phyloP scores from a whole-genome alignment of 208 protist species.

The Leishmania gerbilli region DNA sequence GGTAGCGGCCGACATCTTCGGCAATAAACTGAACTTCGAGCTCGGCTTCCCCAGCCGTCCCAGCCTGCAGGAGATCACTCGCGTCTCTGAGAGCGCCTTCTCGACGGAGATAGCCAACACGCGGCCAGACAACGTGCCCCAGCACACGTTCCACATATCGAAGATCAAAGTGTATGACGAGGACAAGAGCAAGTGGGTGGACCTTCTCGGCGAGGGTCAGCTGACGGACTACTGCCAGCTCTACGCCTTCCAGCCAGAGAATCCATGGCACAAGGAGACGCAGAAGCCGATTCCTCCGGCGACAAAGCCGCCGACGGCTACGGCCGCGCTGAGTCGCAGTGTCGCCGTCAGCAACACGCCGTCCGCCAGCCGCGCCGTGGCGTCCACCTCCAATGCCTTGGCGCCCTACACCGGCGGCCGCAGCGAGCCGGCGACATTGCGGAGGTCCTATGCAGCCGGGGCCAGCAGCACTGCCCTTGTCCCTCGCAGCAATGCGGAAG shows the following conservation, averaged over 20 bases:
- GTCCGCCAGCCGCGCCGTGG: slow-evolving; percentile 20
- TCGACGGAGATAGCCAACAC: slow-evolving; percentile 75
- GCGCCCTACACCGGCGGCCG: slow-evolving; percentile 69
- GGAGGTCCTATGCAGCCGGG: slow-evolving; percentile 33
- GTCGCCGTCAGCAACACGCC: slow-evolving; percentile 12
- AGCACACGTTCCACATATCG: slow-evolving; percentile 80
- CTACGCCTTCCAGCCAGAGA: slow-evolving; percentile 91
- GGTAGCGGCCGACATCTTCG: slow-evolving; percentile 90
- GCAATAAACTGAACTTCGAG: slow-evolving; percentile 92
- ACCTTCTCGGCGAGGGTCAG: slow-evolving; percentile 78
- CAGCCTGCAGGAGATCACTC: slow-evolving; percentile 67
- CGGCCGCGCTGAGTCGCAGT: slow-evolving; percentile 24
- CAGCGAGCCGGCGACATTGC: slow-evolving; percentile 42
- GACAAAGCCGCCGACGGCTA: slow-evolving; percentile 59
- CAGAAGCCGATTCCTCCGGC: slow-evolving; percentile 87
- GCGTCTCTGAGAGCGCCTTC: slow-evolving; percentile 67
- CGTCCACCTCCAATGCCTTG: slow-evolving; percentile 42
- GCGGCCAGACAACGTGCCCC: slow-evolving; percentile 68
- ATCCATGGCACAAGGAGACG: slow-evolving; percentile 92
- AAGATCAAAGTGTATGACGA: slow-evolving; percentile 92
- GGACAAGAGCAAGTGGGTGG: slow-evolving; percentile 88
- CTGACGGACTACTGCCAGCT: slow-evolving; percentile 86
- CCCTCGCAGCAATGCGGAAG: slow-evolving; percentile 51
- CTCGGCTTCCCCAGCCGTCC: slow-evolving; percentile 78
- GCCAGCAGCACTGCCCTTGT: slow-evolving; percentile 56